These are phyloP conservation scores for Jamesozyma rosinii DNA, from an alignment of 805 yeast species.

Conservation along the genomic window DNA sequence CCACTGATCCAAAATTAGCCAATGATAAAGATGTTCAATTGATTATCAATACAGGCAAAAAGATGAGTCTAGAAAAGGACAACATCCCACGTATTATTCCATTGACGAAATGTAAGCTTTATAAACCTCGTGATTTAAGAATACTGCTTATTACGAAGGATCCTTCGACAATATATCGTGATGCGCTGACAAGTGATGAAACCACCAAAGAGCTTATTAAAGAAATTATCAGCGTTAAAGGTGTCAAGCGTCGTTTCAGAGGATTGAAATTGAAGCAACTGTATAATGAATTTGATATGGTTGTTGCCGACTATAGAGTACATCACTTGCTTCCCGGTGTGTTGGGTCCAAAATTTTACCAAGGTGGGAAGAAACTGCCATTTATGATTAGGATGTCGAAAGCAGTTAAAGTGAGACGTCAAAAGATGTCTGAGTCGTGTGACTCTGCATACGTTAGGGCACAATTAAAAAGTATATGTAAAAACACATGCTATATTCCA, in stretches of 20 bases:
- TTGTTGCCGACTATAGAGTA: conserved; percentile 62
- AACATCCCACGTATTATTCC: conserved; percentile 53
- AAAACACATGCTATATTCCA: conserved; percentile 55
- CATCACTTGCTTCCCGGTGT: conserved; percentile 50
- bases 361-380: conserved; percentile 58
- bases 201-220: conserved; percentile 54
- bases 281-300: conserved; percentile 53
- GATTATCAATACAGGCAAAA: conserved; percentile 39
- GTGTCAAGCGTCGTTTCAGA: conserved; percentile 39
- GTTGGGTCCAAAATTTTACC: conserved; percentile 53
- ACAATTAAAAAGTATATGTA: conserved; percentile 57
- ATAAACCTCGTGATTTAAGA: conserved; percentile 39
- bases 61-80: conserved; percentile 37
- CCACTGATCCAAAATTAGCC: conserved; percentile 23
- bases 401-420: conserved; percentile 26
- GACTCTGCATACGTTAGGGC: conserved; percentile 55
- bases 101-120: conserved; percentile 40
- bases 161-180: conserved; percentile 51
- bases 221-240: conserved; percentile 51
- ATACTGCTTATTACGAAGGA: conserved; percentile 65
- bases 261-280: conserved; percentile 40
- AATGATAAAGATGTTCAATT: conserved; percentile 29
- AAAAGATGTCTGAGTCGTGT: conserved; percentile 48
- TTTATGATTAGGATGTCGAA: conserved; percentile 51
- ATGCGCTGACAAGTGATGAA: conserved; percentile 40